These are phyloP conservation scores for Phytophthora tubulina DNA, from an alignment of 352 stramenopile genomes.

Conservation along the genomic window DNA sequence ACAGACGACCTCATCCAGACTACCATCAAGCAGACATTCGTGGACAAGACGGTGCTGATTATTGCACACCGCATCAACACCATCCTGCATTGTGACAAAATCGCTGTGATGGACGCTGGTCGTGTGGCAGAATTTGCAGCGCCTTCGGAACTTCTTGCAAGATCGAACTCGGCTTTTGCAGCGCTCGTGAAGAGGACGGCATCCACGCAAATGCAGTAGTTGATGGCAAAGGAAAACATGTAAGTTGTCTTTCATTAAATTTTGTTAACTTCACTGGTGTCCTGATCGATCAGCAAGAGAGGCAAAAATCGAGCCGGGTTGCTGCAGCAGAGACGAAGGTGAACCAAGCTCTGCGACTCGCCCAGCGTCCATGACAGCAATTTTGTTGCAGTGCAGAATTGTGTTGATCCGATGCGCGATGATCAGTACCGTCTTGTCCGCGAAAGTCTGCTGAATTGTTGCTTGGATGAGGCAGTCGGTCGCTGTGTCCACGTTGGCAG, in stretches of 20 bases:
- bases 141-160: slow-evolving; percentile 77
- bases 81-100: slow-evolving; percentile 92
- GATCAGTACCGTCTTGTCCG: slow-evolving; percentile 79
- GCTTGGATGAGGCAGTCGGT: slow-evolving; percentile 49
- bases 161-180: slow-evolving; percentile 79
- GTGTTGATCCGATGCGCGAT: slow-evolving; percentile 41
- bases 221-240: neutral
- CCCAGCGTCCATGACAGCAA: slow-evolving; percentile 38
- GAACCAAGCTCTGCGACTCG: slow-evolving; percentile 89
- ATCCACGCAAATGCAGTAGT: neutral
- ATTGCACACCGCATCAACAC: slow-evolving; percentile 65
- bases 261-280: too few relatives aligned
- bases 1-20: slow-evolving; percentile 66
- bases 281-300: slow-evolving; percentile 5
- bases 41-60: slow-evolving; percentile 90
- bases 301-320: slow-evolving; percentile 19
- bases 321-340: slow-evolving; percentile 10
- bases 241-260: too few relatives aligned
- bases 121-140: slow-evolving; percentile 84
- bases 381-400: slow-evolving; percentile 35
- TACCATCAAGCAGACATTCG: slow-evolving; percentile 92
- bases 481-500: slow-evolving; percentile 65
- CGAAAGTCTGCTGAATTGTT: slow-evolving; percentile 92
- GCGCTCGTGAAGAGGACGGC: slow-evolving; percentile 41
- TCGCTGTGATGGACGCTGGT: slow-evolving; percentile 91